Conservation (phyloP, 805 yeast genomes). For the Naumovozyma castellii region DNA sequence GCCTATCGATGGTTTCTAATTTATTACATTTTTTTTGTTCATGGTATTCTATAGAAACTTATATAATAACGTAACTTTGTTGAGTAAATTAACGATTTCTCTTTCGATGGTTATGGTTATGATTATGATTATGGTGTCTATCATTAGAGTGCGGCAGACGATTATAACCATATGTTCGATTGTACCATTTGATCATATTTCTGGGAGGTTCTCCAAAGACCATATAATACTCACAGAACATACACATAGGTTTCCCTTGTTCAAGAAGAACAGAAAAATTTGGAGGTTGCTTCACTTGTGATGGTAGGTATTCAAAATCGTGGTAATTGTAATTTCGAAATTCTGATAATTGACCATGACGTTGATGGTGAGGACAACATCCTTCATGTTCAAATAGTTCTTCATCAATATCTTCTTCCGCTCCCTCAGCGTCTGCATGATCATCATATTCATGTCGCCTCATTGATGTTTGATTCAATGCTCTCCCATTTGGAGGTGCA, state of each 20-base stretch:
- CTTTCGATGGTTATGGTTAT: constrained; percentile 12
- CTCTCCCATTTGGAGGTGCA: not conserved
- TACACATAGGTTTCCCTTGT: constrained; percentile 29
- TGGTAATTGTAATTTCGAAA: constrained; percentile 11
- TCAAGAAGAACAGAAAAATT: constrained; percentile 19
- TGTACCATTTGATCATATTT: constrained; percentile 44
- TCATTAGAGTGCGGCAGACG: constrained; percentile 10
- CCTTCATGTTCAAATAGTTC: constrained; percentile 5
- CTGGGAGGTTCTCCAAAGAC: constrained; percentile 42
- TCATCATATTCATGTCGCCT: constrained; percentile 3
- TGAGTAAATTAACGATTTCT: constrained; percentile 14
- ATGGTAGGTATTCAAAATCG: constrained; percentile 13
- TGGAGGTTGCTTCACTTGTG: constrained; percentile 9
- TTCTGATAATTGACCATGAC: constrained; percentile 3
- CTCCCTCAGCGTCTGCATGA: not conserved
- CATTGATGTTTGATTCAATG: not conserved
- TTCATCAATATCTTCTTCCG: constrained; percentile 2
- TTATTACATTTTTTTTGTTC: no score
- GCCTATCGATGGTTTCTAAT: no score
- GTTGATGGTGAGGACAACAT: constrained; percentile 9
- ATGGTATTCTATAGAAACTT: no score
- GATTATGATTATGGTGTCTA: constrained; percentile 8
- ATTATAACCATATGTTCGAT: constrained; percentile 24
- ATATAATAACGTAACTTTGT: no score
- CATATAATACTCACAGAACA: constrained; percentile 45